Evolutionary conservation across 352 stramenopile species (phyloP), one percentile per base, ranked within the genome.

Genomic region (Lagenidium giganteum): DNA sequence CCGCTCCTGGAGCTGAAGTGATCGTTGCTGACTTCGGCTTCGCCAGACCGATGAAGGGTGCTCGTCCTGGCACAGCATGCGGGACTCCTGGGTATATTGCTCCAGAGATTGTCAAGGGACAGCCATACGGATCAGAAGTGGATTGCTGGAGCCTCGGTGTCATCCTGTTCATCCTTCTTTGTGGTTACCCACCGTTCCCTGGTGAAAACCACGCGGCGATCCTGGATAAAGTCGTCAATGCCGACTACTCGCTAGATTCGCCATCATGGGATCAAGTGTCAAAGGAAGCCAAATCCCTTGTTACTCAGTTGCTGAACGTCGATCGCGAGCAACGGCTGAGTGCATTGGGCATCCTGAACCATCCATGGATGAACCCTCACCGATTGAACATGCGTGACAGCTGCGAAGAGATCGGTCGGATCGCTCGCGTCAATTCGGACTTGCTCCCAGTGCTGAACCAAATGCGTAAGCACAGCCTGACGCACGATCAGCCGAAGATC

Each of bases 211-310:
- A 87, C 34, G 76, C 74, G 0, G 78, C 55, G 8, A 82, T 93
- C 26, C 54, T 89, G 29, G 60, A 79, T 37, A 85, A 86, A 35
- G 78, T 93, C 1, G 74, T 86, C 11, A 62, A 62, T 17, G 94
- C 80, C 22, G 63, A 78, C 32, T 99, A 97, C 64, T 73, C 95
- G 61, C 98, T 95, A 38, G 70, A 83, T 20, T 67, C 76, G 14
- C 76, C 80, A 3, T 94, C 97, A 47, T 99, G 96, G 96, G 92
- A 98, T 53, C 63, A 83, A 9, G 96, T 98, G 21, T 97, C 86
- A 8, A 59, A 80, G 16, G 71, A 85, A 26, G 96, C 95, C 1
- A 98, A 98, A 60, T 83, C 98, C 35, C 94, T 98, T 46, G 96
- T 99, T n/a, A 63, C 55, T 18, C 80, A 79, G 32, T 57, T 98